Conservation (phyloP, 768 basidiomycete genomes). For the Boletus fagicola region DNA sequence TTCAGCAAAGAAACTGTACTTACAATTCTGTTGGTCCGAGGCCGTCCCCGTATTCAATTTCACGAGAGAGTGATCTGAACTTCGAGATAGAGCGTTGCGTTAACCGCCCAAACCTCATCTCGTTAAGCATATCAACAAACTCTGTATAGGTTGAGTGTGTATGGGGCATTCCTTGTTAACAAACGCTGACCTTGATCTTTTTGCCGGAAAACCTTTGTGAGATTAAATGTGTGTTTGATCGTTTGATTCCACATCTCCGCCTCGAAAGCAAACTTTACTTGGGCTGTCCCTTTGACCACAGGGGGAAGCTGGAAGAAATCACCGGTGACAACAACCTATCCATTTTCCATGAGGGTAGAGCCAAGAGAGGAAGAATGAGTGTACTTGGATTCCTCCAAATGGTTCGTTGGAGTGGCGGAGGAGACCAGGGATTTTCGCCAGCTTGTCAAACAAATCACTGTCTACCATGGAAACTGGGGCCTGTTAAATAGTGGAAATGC, state of each 20-base stretch:
- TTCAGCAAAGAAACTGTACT: constrained; percentile 22
- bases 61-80: constrained; percentile 69
- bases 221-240: constrained; percentile 81
- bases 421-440: constrained; percentile 64
- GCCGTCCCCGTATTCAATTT: constrained; percentile 75
- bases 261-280: constrained; percentile 90
- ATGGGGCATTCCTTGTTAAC: neutral
- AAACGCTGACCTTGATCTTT: constrained; percentile 72
- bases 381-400: constrained; percentile 92
- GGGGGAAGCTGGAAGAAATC: constrained; percentile 99
- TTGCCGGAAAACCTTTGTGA: constrained; percentile 95
- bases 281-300: constrained; percentile 58
- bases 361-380: neutral
- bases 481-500: neutral
- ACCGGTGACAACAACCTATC: constrained; percentile 84
- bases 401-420: constrained; percentile 64
- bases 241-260: constrained; percentile 72
- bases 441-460: constrained; percentile 88
- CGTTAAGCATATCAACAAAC: constrained; percentile 95
- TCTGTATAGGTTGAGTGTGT: constrained; percentile 42
- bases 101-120: constrained; percentile 91
- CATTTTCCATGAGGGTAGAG: neutral
- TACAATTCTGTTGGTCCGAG: constrained; percentile 90
- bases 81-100: constrained; percentile 59
- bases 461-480: constrained; percentile 94